Conservation (phyloP, 257 asterid species). For the Ocimum tenuiflorum region DNA sequence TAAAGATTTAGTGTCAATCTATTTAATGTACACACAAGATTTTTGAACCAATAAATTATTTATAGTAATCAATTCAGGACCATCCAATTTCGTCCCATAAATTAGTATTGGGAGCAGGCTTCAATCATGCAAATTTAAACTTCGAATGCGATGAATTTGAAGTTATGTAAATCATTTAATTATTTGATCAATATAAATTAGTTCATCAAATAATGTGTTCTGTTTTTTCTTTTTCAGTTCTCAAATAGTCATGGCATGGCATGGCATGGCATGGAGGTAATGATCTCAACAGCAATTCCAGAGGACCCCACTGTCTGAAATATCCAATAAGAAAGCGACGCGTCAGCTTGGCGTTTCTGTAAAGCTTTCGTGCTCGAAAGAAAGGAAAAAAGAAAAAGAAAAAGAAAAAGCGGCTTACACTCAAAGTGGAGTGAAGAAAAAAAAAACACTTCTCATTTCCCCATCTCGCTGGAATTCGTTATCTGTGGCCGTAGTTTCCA, state of each 20-base stretch:
- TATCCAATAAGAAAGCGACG: background rate
- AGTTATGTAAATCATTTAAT: no score
- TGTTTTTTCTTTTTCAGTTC: background rate
- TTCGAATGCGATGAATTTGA: no score
- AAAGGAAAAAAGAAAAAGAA: background rate
- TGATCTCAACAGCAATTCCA: background rate
- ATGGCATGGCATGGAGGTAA: background rate
- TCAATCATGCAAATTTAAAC: no score
- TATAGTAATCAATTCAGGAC: no score
- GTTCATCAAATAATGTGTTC: no score
- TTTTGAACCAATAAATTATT: no score
- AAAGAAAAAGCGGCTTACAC: conserved; percentile 13
- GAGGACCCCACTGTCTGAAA: background rate
- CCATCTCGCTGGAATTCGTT: conserved; percentile 3
- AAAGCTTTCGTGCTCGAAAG: background rate
- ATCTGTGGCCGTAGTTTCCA: background rate
- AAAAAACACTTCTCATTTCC: background rate
- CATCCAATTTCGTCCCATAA: no score
- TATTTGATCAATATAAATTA: no score
- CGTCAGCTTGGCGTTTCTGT: conserved; percentile 1
- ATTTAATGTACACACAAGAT: no score
- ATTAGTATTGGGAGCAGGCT: no score
- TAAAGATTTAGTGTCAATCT: no score
- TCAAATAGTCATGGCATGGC: background rate
- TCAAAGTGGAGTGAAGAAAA: background rate